phyloP scores from a whole-genome alignment of 768 basidiomycete genomes.

The Mycena polygramma region DNA sequence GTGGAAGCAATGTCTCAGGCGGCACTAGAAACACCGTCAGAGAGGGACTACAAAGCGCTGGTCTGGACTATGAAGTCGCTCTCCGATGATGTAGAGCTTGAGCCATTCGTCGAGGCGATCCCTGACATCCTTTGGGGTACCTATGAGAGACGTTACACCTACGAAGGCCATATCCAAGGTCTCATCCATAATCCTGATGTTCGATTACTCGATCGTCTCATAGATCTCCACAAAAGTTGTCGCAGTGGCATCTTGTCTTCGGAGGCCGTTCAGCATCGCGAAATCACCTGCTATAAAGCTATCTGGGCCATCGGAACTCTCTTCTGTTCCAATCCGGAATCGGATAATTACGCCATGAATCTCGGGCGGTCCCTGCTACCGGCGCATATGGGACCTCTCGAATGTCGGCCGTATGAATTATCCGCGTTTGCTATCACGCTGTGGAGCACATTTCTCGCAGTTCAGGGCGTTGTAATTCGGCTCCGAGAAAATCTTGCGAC shows the following conservation, averaged over 20 bases:
- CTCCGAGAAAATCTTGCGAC: no score
- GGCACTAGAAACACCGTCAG: not conserved
- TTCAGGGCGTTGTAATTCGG: no score
- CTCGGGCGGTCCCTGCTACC: no score
- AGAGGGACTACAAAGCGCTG: not conserved
- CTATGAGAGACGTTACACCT: not conserved
- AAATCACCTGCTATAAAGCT: not conserved
- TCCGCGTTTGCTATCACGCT: no score
- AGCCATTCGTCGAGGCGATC: not conserved
- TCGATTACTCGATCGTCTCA: not conserved
- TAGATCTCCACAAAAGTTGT: not conserved
- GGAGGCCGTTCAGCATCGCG: not conserved
- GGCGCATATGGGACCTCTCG: no score
- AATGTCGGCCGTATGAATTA: no score
- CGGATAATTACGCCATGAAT: no score
- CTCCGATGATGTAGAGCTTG: not conserved
- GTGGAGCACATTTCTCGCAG: no score
- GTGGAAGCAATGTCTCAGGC: not conserved
- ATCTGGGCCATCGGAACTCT: not conserved
- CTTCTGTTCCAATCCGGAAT: no score
- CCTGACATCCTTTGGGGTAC: not conserved
- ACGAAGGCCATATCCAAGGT: not conserved
- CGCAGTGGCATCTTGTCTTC: not conserved
- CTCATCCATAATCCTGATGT: not conserved
- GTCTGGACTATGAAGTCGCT: constrained; percentile 6